Base-by-base conservation (phyloP, 2,329 filamentous ascomycete genomes). In the Microcera coccophila region DNA sequence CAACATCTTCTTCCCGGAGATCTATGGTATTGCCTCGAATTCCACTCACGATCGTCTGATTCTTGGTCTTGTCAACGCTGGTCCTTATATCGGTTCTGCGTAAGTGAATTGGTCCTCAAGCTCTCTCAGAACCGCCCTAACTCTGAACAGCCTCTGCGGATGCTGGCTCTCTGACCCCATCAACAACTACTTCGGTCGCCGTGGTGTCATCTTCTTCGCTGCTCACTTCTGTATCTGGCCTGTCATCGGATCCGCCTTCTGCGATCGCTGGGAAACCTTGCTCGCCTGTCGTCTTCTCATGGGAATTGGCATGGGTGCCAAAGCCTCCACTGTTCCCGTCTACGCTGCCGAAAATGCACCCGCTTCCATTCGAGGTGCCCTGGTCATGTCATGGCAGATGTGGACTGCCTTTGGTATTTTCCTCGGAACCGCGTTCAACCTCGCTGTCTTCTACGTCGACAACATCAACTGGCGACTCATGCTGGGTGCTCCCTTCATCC, bases 301-400 rank as follows among this genome's bases (percentile, higher is more conserved):
- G 55, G 85, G 85, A 0, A 76, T 89, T 22, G 83, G 81, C 1
- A 84, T 86, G 59, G 83, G 83, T 10, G 72, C 78, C 12, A 86
- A 86, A 57, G 76, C 78, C 5, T 76, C 76, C 1, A 80, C 74
- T 0, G 79, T 84, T 0, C 86, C 87, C 0, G 81, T 90, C 21
- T 90, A 87, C 54, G 82, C 84, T 1, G 85, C 85, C 1, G 86
- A 90, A 61, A 85, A 80, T 38, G 74, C 81, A 0, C 85, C 85
- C 0, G 80, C 84, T 2, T 62, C 71, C 4, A 82, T 89, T 39
- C 76, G 85, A 55, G 84, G 85, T 52, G 85, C 83, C 14, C 70
- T 93, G 3, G 86, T 90, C 48, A 91, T 91, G 86, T 84, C 82
- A 47, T 91, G 87, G 86, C 75, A 79, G 49, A 76, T 85, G 66